These are phyloP conservation scores for Pythium rishiriense DNA, from an alignment of 352 stramenopile species.

Conservation along the genomic window DNA sequence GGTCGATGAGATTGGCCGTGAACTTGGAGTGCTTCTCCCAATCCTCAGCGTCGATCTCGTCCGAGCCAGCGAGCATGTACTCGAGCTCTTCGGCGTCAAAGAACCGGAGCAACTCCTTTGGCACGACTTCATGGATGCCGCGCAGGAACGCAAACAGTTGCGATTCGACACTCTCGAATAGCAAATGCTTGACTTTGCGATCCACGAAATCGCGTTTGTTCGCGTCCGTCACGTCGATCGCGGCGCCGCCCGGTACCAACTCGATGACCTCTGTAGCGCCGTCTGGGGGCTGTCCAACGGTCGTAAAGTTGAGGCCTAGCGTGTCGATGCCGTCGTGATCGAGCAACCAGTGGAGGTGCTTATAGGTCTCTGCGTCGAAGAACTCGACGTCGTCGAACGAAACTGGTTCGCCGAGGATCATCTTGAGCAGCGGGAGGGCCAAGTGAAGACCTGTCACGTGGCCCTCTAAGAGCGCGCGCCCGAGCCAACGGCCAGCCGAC, in stretches of 20 bases:
- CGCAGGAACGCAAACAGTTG: conserved; percentile 74
- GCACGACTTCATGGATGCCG: conserved; percentile 92
- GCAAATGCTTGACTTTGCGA: conserved; percentile 85
- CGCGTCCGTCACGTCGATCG: conserved; percentile 89
- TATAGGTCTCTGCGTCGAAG: conserved; percentile 59
- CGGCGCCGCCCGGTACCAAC: conserved; percentile 46
- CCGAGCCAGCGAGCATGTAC: conserved; percentile 88
- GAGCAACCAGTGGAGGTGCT: conserved; percentile 65
- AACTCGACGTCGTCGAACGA: conserved; percentile 93
- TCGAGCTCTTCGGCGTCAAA: conserved; percentile 95
- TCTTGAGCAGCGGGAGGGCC: conserved; percentile 95
- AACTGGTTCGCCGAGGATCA: conserved; percentile 94
- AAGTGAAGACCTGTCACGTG: conserved; percentile 95
- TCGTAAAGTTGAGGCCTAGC: conserved; percentile 67
- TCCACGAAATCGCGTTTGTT: conserved; percentile 94
- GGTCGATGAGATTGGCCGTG: conserved; percentile 42
- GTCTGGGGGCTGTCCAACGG: conserved; percentile 30
- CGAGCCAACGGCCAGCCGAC: conserved; percentile 52
- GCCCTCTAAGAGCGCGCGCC: conserved; percentile 79
- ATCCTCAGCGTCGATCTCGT: conserved; percentile 88
- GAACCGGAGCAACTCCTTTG: conserved; percentile 83
- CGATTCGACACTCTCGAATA: conserved; percentile 80
- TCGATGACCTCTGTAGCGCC: conserved; percentile 36
- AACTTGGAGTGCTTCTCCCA: conserved; percentile 49
- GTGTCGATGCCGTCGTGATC: conserved; percentile 53